A percentile compares a stretch with the other conserved stretches of the same genome.
These are phyloP conservation scores for Xylariales sp. DNA, from an alignment of 2,329 filamentous ascomycete species.

Conservation along the genomic window DNA sequence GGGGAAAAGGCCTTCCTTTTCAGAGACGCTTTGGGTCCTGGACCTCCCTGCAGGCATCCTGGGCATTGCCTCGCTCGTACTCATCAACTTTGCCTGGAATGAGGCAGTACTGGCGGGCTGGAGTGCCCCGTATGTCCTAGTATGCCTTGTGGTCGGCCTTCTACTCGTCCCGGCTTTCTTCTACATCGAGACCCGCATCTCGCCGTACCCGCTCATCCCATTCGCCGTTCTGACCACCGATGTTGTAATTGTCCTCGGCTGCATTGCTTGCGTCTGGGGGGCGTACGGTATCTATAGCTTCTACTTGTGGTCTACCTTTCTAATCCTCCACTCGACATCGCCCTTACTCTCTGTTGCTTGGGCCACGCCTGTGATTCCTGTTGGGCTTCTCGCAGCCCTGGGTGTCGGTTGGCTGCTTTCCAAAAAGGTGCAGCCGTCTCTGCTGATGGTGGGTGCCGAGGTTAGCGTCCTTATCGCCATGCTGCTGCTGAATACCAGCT, in stretches of 20 bases:
- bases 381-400: conserved; percentile 21
- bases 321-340: conserved; percentile 20
- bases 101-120: conserved; percentile 59
- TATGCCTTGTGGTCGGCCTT: conserved; percentile 52
- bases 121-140: conserved; percentile 50
- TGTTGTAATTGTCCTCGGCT: conserved; percentile 40
- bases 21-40: conserved; percentile 31
- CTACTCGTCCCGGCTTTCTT: conserved; percentile 52
- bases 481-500: conserved; percentile 40
- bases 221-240: conserved; percentile 37
- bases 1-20: conserved; percentile 12
- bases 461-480: conserved; percentile 37
- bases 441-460: conserved; percentile 42
- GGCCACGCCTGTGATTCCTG: conserved; percentile 15
- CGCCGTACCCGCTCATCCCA: conserved; percentile 44
- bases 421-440: conserved; percentile 19
- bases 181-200: conserved; percentile 44
- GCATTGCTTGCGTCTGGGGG: conserved; percentile 35
- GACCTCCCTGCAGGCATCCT: conserved; percentile 34
- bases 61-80: conserved; percentile 51
- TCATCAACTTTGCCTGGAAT: conserved; percentile 66
- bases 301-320: conserved; percentile 36
- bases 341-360: conserved; percentile 28
- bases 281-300: conserved; percentile 36
- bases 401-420: conserved; percentile 22